A percentile compares a stretch with the other conserved stretches of the same genome.
Conservation (phyloP, 164 flowering plant genomes). For the Annona cherimola region DNA sequence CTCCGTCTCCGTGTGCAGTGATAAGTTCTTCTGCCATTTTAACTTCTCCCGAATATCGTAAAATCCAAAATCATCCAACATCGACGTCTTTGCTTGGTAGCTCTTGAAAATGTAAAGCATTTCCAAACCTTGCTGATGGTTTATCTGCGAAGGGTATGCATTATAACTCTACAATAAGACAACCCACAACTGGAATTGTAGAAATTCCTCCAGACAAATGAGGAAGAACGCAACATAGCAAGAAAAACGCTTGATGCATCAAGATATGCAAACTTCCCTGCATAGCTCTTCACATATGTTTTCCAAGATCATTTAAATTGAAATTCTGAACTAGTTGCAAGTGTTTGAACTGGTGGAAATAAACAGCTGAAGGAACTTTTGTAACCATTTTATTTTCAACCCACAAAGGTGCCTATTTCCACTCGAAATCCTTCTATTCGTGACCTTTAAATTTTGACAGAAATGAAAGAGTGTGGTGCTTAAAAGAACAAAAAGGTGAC, state of each 20-base stretch:
- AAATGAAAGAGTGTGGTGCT: not conserved
- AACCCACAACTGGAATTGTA: not conserved
- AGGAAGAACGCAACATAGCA: not conserved
- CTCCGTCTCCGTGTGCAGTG: not conserved
- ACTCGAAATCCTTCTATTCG: too few relatives aligned
- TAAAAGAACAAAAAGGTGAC: not conserved
- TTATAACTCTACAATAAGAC: not conserved
- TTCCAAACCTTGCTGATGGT: slow-evolving; percentile 49
- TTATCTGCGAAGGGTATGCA: slow-evolving; percentile 40
- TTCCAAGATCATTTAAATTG: too few relatives aligned
- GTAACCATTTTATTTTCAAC: too few relatives aligned
- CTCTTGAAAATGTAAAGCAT: slow-evolving; percentile 66
- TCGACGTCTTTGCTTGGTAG: slow-evolving; percentile 38
- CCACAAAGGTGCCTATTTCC: too few relatives aligned
- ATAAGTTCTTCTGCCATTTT: slow-evolving; percentile 22
- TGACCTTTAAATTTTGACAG: too few relatives aligned
- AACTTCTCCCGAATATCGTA: slow-evolving; percentile 60
- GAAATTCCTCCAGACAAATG: not conserved
- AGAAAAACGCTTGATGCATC: too few relatives aligned
- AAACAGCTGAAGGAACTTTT: too few relatives aligned
- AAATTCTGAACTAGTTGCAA: too few relatives aligned
- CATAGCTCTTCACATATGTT: too few relatives aligned
- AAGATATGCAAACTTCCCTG: too few relatives aligned
- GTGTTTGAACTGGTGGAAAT: too few relatives aligned
- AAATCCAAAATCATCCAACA: slow-evolving; percentile 67